These are phyloP conservation scores for Nissolia schottii DNA, from an alignment of 306 rosid genomes.

Conservation along the genomic window DNA sequence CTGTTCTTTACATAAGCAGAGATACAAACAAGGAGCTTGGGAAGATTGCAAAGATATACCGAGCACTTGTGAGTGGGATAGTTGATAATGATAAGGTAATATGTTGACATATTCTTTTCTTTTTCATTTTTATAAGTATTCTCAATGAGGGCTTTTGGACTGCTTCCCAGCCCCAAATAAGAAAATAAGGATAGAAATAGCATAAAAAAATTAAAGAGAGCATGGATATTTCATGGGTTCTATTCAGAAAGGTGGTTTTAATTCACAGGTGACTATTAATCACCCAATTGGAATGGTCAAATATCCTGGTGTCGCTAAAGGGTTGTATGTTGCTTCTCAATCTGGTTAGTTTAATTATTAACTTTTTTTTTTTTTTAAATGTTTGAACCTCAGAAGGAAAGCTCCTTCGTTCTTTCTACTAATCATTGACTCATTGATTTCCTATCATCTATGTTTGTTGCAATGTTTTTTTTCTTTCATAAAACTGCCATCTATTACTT, in stretches of 20 bases:
- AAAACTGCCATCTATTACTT: neutral
- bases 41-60: conserved; percentile 73
- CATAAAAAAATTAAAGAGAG: neutral
- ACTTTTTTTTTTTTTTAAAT: neutral
- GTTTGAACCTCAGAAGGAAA: conserved; percentile 9
- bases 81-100: conserved; percentile 67
- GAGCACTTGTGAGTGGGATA: conserved; percentile 74
- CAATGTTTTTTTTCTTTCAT: conserved; percentile 1
- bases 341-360: conserved; percentile 30
- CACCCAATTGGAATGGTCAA: conserved; percentile 73
- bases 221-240: neutral
- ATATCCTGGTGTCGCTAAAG: conserved; percentile 74
- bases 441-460: neutral
- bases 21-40: conserved; percentile 48
- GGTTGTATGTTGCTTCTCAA: conserved; percentile 42
- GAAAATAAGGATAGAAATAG: neutral
- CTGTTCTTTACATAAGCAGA: conserved; percentile 29
- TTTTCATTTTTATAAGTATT: neutral
- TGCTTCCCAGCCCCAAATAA: neutral
- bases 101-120: neutral
- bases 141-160: neutral
- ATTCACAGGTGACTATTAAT: conserved; percentile 58
- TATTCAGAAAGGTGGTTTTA: conserved; percentile 12
- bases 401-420: neutral
- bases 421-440: neutral